A percentile compares a stretch with the other conserved stretches of the same genome.
Evolutionary conservation across 139 green algal genomes (phyloP).

Genomic region (Coelastrella sp.): DNA sequence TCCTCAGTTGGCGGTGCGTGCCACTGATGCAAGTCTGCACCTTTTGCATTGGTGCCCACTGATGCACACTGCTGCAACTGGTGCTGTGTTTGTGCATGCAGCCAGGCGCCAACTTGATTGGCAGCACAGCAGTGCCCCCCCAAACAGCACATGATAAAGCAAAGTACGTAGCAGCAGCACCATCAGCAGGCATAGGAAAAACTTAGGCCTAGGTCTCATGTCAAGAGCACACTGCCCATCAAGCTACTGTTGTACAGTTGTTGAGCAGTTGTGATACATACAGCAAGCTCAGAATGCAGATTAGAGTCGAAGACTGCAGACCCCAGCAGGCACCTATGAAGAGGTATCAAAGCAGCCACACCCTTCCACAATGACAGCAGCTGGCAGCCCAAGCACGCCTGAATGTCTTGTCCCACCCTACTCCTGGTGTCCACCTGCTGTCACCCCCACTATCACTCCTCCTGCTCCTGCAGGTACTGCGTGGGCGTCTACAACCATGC

Average conservation of each 20-base stretch:
- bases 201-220: background rate
- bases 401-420: background rate
- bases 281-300: no score
- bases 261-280: no score
- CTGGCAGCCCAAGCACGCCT: no score
- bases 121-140: conserved; percentile 1
- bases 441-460: background rate
- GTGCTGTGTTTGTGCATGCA: background rate
- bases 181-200: background rate
- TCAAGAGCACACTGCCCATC: no score
- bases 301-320: no score
- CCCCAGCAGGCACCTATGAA: no score
- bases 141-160: background rate
- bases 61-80: no score
- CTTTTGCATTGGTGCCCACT: no score
- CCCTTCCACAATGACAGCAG: no score
- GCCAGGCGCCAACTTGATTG: background rate
- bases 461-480: conserved; percentile 9
- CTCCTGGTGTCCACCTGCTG: background rate
- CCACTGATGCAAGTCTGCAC: background rate
- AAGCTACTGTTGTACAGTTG: no score
- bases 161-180: background rate
- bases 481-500: conserved; percentile 5
- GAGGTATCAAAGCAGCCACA: no score
- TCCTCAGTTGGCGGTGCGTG: background rate